Evolutionary conservation across 257 asterid species (phyloP), one percentile per base, ranked within the genome.

Genomic region (Jasminum sambac): DNA sequence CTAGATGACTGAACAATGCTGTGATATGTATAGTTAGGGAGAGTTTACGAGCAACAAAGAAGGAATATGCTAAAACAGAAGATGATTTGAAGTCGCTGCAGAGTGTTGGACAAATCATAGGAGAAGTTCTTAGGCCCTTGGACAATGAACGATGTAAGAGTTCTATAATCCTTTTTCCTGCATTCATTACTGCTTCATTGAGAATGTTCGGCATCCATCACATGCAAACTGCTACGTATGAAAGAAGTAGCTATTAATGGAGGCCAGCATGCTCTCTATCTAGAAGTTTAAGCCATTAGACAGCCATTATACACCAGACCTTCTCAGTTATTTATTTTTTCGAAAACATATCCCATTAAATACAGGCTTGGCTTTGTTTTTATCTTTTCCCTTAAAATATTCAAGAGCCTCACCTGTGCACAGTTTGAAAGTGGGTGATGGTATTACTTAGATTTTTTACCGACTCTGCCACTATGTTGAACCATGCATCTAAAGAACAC

Each of bases 81-180:
- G 84, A 78, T 73, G 80, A 81, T 71, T 67, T 89, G 75, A 81
- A 84, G 81, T 82, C 87, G 14, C 85, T 85, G 26, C 84, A 73
- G 72, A 80, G 82, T 57, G 80, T 83, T 42, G 80, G 88, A 41
- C 85, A 82, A 74, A 78, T 68, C 77, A 82, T 85, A 17, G 88
- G 88, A 43, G 88, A 84, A 69, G 88, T 84, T 65, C 86, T 84
- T 37, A 75, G 88, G 55, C 88, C 88, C 14, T 76, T 87, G 74
- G 90, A 85, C 78, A 86, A 86, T 77, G 95, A 89, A 70, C 87
- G 95, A 74, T 81, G 89, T 83, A 74, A 80, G 76, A 44, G 17
- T 63, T 73, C 67, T 75, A 62, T 57, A 50, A 50, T 17, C 25
- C 25, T 17, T n/a, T 50, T 50, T 11, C 59, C 11, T 50, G 59